These are phyloP conservation scores for Wickerhamiella allomyrinae DNA, from an alignment of 805 yeast genomes.

Conservation along the genomic window DNA sequence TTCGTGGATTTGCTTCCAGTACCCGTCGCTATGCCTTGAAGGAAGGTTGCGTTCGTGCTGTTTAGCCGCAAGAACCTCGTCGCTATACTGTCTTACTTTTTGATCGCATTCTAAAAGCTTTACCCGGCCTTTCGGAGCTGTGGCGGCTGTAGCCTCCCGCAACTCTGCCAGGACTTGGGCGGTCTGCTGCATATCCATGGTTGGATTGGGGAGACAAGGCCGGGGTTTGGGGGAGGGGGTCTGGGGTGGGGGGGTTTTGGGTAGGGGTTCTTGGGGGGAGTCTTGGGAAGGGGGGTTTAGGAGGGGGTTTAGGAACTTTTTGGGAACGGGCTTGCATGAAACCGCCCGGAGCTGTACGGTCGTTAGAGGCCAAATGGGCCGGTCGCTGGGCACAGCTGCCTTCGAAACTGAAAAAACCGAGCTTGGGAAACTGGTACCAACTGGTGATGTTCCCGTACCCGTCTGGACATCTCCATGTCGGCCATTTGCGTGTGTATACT, in stretches of 20 bases:
- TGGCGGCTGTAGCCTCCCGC: not conserved
- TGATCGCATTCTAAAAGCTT: not conserved
- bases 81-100: not conserved
- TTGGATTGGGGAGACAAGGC: no score
- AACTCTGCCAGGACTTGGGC: not conserved
- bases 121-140: not conserved
- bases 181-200: no score
- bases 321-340: not conserved
- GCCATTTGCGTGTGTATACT: slow-evolving; percentile 86
- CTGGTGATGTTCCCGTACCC: slow-evolving; percentile 94
- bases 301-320: no score
- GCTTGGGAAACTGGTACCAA: slow-evolving; percentile 37
- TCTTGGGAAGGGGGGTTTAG: no score
- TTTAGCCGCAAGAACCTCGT: not conserved
- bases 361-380: slow-evolving; percentile 5
- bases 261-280: no score
- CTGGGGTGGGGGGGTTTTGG: no score
- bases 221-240: no score
- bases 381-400: not conserved
- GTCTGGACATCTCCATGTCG: slow-evolving; percentile 83
- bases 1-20: not conserved
- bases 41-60: not conserved
- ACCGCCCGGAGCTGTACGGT: not conserved
- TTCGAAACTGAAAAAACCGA: slow-evolving; percentile 2
- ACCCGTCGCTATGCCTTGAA: not conserved